phyloP scores from a whole-genome alignment of 2,329 filamentous ascomycete genomes.

The Talaromyces marneffei region DNA sequence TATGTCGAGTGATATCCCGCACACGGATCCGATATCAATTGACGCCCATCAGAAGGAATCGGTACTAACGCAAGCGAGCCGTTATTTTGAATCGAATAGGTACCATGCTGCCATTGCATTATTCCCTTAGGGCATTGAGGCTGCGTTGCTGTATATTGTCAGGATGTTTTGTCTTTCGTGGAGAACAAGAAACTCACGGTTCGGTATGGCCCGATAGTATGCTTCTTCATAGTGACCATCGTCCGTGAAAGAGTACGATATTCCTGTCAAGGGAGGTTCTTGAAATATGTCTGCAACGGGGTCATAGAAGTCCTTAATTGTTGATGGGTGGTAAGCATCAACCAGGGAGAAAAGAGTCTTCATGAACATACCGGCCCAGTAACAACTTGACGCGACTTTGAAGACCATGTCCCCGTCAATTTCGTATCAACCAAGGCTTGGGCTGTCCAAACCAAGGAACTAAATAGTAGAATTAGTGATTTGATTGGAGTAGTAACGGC shows the following conservation, averaged over 20 bases:
- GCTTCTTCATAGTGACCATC: slow-evolving; percentile 65
- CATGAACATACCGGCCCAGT: slow-evolving; percentile 57
- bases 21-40: slow-evolving; percentile 62
- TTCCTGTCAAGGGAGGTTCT: slow-evolving; percentile 61
- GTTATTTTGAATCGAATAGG: slow-evolving; percentile 51
- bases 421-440: slow-evolving; percentile 42
- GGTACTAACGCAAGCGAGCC: slow-evolving; percentile 56
- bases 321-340: background rate
- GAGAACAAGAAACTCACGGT: slow-evolving; percentile 50
- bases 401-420: slow-evolving; percentile 66
- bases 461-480: slow-evolving; percentile 26
- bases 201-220: slow-evolving; percentile 63
- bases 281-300: slow-evolving; percentile 59
- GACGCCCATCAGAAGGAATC: slow-evolving; percentile 61
- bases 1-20: slow-evolving; percentile 50
- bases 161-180: slow-evolving; percentile 12
- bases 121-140: slow-evolving; percentile 60
- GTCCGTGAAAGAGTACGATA: slow-evolving; percentile 67
- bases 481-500: slow-evolving; percentile 24
- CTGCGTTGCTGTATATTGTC: slow-evolving; percentile 43
- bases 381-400: slow-evolving; percentile 62
- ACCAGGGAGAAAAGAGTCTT: slow-evolving; percentile 17
- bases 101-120: slow-evolving; percentile 70
- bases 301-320: slow-evolving; percentile 62
- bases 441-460: slow-evolving; percentile 32